These are phyloP conservation scores for Platismatia glauca DNA, from an alignment of 495 filamentous ascomycete species.

Conservation along the genomic window DNA sequence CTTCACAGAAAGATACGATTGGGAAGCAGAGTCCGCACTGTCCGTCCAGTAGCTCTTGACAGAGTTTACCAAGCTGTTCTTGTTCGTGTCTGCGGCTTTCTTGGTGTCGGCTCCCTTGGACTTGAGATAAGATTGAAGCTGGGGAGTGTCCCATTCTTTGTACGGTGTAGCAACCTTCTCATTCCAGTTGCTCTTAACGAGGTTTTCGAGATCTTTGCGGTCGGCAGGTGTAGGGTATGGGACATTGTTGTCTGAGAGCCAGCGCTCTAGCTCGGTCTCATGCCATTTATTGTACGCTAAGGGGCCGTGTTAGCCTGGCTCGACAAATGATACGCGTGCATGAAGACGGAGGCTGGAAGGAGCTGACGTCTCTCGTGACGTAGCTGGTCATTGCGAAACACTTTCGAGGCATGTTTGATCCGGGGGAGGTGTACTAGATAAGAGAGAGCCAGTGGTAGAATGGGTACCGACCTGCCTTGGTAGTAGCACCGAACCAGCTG, in stretches of 20 bases:
- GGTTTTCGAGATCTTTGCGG: slow-evolving; percentile 72
- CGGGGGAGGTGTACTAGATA: neutral
- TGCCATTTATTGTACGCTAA: slow-evolving; percentile 98
- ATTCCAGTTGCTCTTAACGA: slow-evolving; percentile 86
- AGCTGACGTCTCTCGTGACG: neutral
- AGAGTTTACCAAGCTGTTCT: slow-evolving; percentile 54
- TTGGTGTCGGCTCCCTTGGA: slow-evolving; percentile 60
- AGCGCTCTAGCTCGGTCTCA: slow-evolving; percentile 92
- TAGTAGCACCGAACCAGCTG: slow-evolving; percentile 56
- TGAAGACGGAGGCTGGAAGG: neutral
- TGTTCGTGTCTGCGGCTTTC: slow-evolving; percentile 51
- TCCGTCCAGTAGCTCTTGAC: slow-evolving; percentile 69
- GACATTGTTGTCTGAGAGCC: slow-evolving; percentile 88
- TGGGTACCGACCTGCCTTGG: slow-evolving; percentile 60
- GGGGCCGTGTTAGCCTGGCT: slow-evolving; percentile 19
- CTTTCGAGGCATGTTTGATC: neutral
- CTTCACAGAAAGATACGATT: slow-evolving; percentile 60
- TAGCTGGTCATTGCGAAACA: neutral
- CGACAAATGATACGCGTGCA: neutral
- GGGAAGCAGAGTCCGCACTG: slow-evolving; percentile 60
- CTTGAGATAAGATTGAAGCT: slow-evolving; percentile 56
- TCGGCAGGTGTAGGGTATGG: slow-evolving; percentile 79
- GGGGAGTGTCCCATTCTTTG: slow-evolving; percentile 57
- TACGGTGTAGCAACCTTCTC: slow-evolving; percentile 56
- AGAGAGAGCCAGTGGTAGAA: neutral